Percentiles rank a stretch among this genome's conserved stretches.
These are phyloP conservation scores for Citrus unshiu DNA, from an alignment of 345 rosid species.

Conservation along the genomic window DNA sequence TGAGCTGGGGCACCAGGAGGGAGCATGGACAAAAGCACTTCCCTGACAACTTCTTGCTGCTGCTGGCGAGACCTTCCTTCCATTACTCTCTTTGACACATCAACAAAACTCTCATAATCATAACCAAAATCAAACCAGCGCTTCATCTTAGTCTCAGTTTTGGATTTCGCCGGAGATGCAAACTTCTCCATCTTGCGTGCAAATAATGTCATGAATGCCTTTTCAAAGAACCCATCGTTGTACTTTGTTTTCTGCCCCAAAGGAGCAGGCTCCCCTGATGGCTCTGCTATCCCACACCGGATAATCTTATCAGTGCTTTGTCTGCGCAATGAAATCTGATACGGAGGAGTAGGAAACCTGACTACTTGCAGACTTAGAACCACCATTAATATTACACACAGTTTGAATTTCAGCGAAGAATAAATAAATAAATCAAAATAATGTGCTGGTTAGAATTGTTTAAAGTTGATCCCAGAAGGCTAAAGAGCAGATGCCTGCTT, in stretches of 20 bases:
- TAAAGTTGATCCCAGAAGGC: not conserved
- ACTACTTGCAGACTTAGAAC: conserved; percentile 51
- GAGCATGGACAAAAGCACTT: conserved; percentile 90
- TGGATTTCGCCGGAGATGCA: conserved; percentile 33
- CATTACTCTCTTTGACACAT: conserved; percentile 80
- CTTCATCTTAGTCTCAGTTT: conserved; percentile 21
- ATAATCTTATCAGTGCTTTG: conserved; percentile 13
- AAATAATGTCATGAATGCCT: conserved; percentile 78
- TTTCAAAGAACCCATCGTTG: conserved; percentile 70
- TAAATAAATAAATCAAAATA: not conserved
- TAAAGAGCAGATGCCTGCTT: conserved; percentile 6
- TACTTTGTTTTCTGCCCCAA: conserved; percentile 85
- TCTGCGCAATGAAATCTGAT: conserved; percentile 2
- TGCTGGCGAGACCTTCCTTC: conserved; percentile 65
- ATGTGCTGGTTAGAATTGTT: not conserved
- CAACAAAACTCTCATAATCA: conserved; percentile 82
- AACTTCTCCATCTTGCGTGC: conserved; percentile 90
- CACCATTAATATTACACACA: conserved; percentile 42
- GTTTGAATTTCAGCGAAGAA: not conserved
- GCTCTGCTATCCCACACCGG: conserved; percentile 74
- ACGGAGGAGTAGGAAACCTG: conserved; percentile 18
- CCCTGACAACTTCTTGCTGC: conserved; percentile 87
- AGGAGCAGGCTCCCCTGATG: conserved; percentile 82
- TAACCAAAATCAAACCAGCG: conserved; percentile 51
- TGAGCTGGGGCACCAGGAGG: conserved; percentile 94